phyloP scores from a whole-genome alignment of 805 yeast genomes.

The Monosporozyma servazzii region DNA sequence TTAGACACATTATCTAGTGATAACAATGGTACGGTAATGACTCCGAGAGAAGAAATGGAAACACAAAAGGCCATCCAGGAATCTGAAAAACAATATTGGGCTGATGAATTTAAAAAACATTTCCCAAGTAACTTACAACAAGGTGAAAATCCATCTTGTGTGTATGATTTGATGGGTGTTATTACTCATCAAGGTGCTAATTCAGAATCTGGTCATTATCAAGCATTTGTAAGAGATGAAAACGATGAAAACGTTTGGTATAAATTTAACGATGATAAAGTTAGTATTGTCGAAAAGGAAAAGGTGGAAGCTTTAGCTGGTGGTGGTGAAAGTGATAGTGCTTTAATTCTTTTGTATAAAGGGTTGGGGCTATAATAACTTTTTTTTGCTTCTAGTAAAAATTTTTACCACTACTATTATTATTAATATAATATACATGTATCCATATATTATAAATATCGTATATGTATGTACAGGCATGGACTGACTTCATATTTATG shows the following conservation, averaged over 20 bases:
- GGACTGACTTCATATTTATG: background rate
- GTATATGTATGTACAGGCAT: background rate
- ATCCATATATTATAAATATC: background rate
- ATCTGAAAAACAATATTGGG: conserved; percentile 43
- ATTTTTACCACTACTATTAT: too few relatives aligned
- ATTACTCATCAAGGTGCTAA: conserved; percentile 92
- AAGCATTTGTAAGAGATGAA: conserved; percentile 72
- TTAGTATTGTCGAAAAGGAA: conserved; percentile 64
- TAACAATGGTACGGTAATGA: conserved; percentile 21
- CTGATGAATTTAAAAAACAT: conserved; percentile 35
- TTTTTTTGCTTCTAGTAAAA: background rate
- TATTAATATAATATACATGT: background rate
- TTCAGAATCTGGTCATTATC: conserved; percentile 97
- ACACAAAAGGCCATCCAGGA: conserved; percentile 40
- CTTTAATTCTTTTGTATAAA: conserved; percentile 77
- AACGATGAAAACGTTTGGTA: conserved; percentile 79
- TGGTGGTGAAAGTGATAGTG: conserved; percentile 97
- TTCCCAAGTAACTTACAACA: conserved; percentile 39
- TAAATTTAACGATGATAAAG: conserved; percentile 90
- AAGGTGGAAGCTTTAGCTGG: conserved; percentile 83
- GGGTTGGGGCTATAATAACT: conserved; percentile 52
- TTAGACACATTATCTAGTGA: conserved; percentile 9
- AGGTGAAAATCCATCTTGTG: conserved; percentile 79
- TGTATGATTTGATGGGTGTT: conserved; percentile 74
- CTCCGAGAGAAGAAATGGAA: conserved; percentile 47